These are phyloP conservation scores for peach (Prunus persica) DNA, from an alignment of 306 rosid species.

Conservation along the genomic window Prunus_persica_NCBIv2 NC_034011.1:7001501-7002000, in stretches of 20 bases:
- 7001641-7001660: constrained; percentile 89
- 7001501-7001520: neutral
- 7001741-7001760: constrained; percentile 87
- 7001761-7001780: constrained; percentile 69
- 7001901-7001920: constrained; percentile 31
- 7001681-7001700: constrained; percentile 68
- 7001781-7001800: constrained; percentile 82
- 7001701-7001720: constrained; percentile 96
- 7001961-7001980: constrained; percentile 79
- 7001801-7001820: constrained; percentile 69
- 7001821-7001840: constrained; percentile 55
- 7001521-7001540: constrained; percentile 59
- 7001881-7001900: constrained; percentile 45
- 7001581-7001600: constrained; percentile 82
- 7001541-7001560: constrained; percentile 78
- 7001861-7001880: constrained; percentile 63
- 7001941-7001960: constrained; percentile 44
- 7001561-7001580: constrained; percentile 76
- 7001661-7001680: constrained; percentile 75
- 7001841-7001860: constrained; percentile 46
- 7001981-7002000: constrained; percentile 65
- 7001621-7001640: constrained; percentile 64
- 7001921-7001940: constrained; percentile 42
- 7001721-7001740: constrained; percentile 64
- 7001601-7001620: constrained; percentile 60